Evolutionary conservation across 2,329 filamentous ascomycete species (phyloP), one percentile per base, ranked within the genome.

Genomic region (Aspergillus sergii): DNA sequence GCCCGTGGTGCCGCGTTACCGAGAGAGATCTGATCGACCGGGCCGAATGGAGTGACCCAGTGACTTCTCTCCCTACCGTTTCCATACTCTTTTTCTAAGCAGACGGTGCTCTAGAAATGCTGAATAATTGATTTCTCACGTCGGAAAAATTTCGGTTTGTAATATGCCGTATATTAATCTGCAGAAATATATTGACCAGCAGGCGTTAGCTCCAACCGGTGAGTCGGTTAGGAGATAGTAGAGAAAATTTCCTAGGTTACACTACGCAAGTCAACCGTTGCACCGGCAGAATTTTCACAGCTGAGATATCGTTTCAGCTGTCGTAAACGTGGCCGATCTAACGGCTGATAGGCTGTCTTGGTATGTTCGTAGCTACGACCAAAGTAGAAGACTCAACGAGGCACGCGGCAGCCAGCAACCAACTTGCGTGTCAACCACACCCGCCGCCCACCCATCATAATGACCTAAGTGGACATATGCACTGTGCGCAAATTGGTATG

Each of bases 1-100:
- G 36, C 57, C 46, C 43, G 39, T 41, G 39, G 23, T 63, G 61
- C 64, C 61, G 59, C 58, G 57, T 45, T 62, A 41, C 64, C 61
- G 61, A 59, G 41, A 58, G 34, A 39, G 50, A 45, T 53, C 39
- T 64, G 64, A 66, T 66, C 64, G 53, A 46, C 64, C 64, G 64
- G 62, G 48, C 64, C 64, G 64, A 41, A 63, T 51, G 43, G 36
- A 43, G 56, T 57, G 62, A 64, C 55, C 62, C 59, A 64, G 57
- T 30, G 28, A 54, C 26, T 39, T 51, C 16, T 32, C 34, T 58
- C 28, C 28, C 28, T 57, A 34, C 21, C 30, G 45, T 58, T 30
- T 28, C 45, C 26, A 39, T 58, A 21, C 32, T 39, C 21, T 30
- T 41, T 5, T 19, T 32, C 43, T 21, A 46, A 46, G 14, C 43